Conservation (phyloP, 1,139 yeast species). For the Yamadazyma spencermartinsiae region DNA sequence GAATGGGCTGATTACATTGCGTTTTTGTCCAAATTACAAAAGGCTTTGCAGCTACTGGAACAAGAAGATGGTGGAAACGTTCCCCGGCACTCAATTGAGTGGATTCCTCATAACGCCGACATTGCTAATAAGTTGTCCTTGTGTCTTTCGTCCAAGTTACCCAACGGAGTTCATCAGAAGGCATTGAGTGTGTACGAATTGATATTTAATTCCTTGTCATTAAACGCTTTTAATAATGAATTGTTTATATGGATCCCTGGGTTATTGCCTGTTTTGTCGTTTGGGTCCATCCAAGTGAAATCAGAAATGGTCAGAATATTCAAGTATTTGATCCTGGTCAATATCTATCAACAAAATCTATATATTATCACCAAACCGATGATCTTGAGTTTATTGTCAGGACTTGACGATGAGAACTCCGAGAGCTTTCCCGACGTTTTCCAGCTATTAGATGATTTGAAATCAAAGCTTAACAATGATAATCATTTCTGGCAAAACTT, state of each 20-base stretch:
- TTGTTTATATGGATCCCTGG: constrained; percentile 86
- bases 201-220: constrained; percentile 63
- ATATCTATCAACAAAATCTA: constrained; percentile 49
- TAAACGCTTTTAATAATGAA: constrained; percentile 49
- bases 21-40: constrained; percentile 73
- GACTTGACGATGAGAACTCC: constrained; percentile 88
- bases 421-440: constrained; percentile 71
- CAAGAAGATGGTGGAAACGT: constrained; percentile 28
- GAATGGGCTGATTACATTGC: constrained; percentile 99
- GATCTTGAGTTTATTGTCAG: constrained; percentile 74
- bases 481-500: constrained; percentile 84
- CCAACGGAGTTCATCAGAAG: constrained; percentile 94
- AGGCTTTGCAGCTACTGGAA: constrained; percentile 53
- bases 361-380: constrained; percentile 65
- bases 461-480: constrained; percentile 61
- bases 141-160: constrained; percentile 77
- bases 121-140: constrained; percentile 54
- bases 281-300: constrained; percentile 85
- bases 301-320: constrained; percentile 69
- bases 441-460: constrained; percentile 59
- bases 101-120: constrained; percentile 41
- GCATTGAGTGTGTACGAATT: constrained; percentile 73
- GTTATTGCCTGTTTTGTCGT: constrained; percentile 76
- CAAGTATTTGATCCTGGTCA: constrained; percentile 50
- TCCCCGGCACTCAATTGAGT: constrained; percentile 40